Evolutionary conservation across 192 early-diverging fungal species (phyloP).

Genomic region (Podila horticola): DNA sequence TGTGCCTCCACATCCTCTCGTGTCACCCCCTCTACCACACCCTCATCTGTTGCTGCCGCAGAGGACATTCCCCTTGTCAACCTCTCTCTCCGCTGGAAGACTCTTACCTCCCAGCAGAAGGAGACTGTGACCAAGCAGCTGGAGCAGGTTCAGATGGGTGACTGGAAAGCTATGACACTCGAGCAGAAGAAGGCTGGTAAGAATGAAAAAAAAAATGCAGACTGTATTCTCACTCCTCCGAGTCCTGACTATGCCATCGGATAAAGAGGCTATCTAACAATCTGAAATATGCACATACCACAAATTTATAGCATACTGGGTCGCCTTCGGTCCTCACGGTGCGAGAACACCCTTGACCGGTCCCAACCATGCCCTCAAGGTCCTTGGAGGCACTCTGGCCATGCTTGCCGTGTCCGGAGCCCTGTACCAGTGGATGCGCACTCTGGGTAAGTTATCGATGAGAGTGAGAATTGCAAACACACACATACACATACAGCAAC

Average conservation of each 20-base stretch:
- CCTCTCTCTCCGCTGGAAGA: conserved; percentile 63
- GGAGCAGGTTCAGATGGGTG: conserved; percentile 85
- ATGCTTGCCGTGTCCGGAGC: conserved; percentile 58
- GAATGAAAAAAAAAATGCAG: conserved; percentile 10
- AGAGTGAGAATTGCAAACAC: not conserved
- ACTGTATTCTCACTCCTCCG: not conserved
- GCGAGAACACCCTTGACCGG: conserved; percentile 73
- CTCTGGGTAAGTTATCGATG: conserved; percentile 35
- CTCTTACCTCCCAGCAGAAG: conserved; percentile 76
- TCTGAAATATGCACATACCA: not conserved
- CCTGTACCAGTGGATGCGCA: conserved; percentile 63
- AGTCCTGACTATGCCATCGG: too few species aligned
- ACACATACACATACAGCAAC: too few species aligned
- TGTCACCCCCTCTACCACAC: not conserved
- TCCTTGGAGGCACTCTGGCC: conserved; percentile 66
- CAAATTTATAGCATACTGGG: conserved; percentile 74
- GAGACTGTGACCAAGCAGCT: conserved; percentile 78
- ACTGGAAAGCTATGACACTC: conserved; percentile 90
- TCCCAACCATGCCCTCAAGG: conserved; percentile 73
- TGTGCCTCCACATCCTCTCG: not conserved
- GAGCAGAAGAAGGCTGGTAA: conserved; percentile 93
- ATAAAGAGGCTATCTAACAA: too few species aligned
- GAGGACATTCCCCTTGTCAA: conserved; percentile 52
- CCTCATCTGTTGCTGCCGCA: conserved; percentile 19
- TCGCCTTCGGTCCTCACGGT: conserved; percentile 92